Percentiles rank a stretch among this genome's conserved stretches.
Evolutionary conservation across 768 basidiomycete genomes (phyloP).

Genomic region (Podaxis sp.): DNA sequence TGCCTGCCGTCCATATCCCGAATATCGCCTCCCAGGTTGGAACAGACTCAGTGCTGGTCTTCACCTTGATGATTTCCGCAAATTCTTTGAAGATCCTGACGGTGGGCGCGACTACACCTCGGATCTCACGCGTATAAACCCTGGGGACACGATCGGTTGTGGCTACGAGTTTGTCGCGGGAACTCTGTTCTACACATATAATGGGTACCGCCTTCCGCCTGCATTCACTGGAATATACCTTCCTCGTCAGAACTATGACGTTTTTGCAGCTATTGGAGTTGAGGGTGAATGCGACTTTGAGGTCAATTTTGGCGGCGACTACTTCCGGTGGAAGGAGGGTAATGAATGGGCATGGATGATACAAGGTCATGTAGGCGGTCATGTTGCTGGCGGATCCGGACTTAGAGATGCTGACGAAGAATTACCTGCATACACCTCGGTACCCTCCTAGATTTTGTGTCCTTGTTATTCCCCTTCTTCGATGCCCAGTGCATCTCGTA

Average conservation of each 20-base stretch:
- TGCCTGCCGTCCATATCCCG: slow-evolving; percentile 63
- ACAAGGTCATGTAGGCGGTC: slow-evolving; percentile 58
- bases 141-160: slow-evolving; percentile 60
- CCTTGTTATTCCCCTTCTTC: too few species aligned
- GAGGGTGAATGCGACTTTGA: slow-evolving; percentile 52
- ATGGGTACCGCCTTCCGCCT: slow-evolving; percentile 51
- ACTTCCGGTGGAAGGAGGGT: slow-evolving; percentile 61
- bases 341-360: slow-evolving; percentile 68
- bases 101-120: slow-evolving; percentile 60
- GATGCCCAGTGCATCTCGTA: not conserved
- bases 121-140: slow-evolving; percentile 28
- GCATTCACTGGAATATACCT: slow-evolving; percentile 64
- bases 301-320: slow-evolving; percentile 66
- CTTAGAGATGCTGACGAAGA: slow-evolving; percentile 40
- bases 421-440: slow-evolving; percentile 38
- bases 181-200: slow-evolving; percentile 63
- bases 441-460: too few species aligned
- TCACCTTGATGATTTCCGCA: slow-evolving; percentile 71
- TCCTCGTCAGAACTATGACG: slow-evolving; percentile 50
- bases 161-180: slow-evolving; percentile 59
- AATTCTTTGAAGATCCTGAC: slow-evolving; percentile 69
- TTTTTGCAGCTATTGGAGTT: slow-evolving; percentile 65
- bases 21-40: slow-evolving; percentile 71
- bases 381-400: slow-evolving; percentile 26
- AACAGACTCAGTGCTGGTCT: slow-evolving; percentile 63